Conservation (phyloP, 495 filamentous ascomycete species). For the Friedmanniomyces simplex region DNA sequence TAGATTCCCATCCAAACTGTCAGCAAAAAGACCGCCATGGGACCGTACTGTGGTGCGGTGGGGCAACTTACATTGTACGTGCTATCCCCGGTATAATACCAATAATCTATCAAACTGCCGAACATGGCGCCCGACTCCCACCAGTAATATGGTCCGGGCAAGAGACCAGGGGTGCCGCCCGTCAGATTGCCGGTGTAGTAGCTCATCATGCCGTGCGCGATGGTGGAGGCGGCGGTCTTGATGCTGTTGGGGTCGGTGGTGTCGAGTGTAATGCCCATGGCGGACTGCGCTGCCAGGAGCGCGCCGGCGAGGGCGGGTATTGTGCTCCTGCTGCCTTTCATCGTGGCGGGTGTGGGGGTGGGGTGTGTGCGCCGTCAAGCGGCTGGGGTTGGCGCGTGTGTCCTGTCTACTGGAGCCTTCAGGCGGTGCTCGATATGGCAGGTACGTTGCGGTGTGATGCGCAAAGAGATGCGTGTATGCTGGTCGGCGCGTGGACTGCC, state of each 20-base stretch:
- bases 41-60: too few species aligned
- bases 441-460: background rate
- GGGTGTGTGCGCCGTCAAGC: background rate
- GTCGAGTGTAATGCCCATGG: conserved; percentile 10
- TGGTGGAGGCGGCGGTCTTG: conserved; percentile 26
- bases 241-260: conserved; percentile 21
- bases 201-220: conserved; percentile 29
- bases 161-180: conserved; percentile 34
- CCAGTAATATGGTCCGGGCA: conserved; percentile 36
- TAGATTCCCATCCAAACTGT: background rate
- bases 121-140: conserved; percentile 44
- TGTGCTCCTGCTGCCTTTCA: background rate
- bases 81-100: conserved; percentile 46
- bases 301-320: background rate
- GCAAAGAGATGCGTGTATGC: background rate
- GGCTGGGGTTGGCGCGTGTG: background rate
- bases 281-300: conserved; percentile 13
- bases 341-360: background rate
- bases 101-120: conserved; percentile 42
- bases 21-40: background rate
- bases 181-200: conserved; percentile 39
- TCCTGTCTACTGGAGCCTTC: background rate
- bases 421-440: too few species aligned
- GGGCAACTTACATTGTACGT: conserved; percentile 37
- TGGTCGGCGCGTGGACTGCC: background rate